Base-by-base conservation (phyloP, 1,139 yeast species). In the Hyphopichia pseudoburtonii region DNA sequence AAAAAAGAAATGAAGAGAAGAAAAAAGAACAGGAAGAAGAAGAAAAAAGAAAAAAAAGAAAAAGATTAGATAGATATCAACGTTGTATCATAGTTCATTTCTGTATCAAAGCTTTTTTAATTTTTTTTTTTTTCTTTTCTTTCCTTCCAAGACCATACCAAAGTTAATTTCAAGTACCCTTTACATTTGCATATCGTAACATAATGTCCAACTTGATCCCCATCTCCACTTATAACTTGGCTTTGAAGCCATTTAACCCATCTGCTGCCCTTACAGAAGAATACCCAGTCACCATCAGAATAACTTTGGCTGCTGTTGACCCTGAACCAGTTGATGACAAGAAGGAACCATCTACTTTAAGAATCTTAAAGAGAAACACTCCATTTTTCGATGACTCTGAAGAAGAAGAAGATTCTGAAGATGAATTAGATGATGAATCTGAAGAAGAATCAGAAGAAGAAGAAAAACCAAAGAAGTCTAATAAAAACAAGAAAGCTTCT, bases 221-320 rank as follows among this genome's bases (percentile, higher is more conserved):
- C 46, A 72, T 89, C 62, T 84, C 95, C 48, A 81, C 96, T 21
- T 89, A 81, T 69, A 84, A 84, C 70, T 74, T 88, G 66, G 88
- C 86, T 50, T 77, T 90, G 47, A 73, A 77, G 64, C 97, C 98
- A 55, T 92, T 85, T 59, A 70, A 77, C 51, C 95, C 96, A 49
- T 80, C 81, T 35, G 89, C 90, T 44, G 96, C 97, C 46, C 80
- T 86, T 57, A 86, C 83, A 50, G 85, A 82, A 41, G 95, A 86
- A 44, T 82, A 81, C 60, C 96, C 97, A 38, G 84, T 86, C 48
- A 83, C 97, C 47, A 80, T 92, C 51, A 86, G 95, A 66, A 64
- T 92, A 57, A 90, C 97, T 41, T 78, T 92, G 77, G 98, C 97
- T 50, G 95, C 98, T 42, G 76, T 92, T 56, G 97, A 92, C 66